phyloP scores from a whole-genome alignment of 164 flowering plant genomes.

The Vitis labrusca region DNA sequence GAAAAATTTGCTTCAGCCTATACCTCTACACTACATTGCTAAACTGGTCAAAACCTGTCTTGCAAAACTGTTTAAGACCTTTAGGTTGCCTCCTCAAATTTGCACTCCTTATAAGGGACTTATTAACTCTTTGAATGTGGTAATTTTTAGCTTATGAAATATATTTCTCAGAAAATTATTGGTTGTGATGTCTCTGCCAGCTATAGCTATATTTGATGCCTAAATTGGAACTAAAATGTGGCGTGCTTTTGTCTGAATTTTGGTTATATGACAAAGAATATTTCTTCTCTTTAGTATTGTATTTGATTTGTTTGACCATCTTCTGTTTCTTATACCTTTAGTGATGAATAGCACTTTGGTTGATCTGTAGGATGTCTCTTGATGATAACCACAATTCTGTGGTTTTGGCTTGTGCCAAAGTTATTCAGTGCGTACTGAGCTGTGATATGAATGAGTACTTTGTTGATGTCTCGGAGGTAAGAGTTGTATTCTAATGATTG shows the following conservation, averaged over 20 bases:
- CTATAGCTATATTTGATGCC: not conserved
- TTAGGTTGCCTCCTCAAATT: not conserved
- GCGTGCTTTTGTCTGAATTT: not conserved
- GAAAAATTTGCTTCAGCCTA: not conserved
- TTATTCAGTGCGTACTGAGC: conserved; percentile 59
- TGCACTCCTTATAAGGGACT: no score
- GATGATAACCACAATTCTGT: conserved; percentile 91
- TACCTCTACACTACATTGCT: not conserved
- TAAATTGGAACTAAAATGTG: not conserved
- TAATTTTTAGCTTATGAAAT: no score
- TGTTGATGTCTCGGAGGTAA: conserved; percentile 67
- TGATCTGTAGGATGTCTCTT: conserved; percentile 63
- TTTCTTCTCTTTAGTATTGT: no score
- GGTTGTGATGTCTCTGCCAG: no score
- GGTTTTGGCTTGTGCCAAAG: conserved; percentile 71
- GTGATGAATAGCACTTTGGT: not conserved
- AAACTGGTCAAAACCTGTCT: not conserved
- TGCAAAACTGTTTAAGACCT: not conserved
- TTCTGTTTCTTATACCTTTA: not conserved
- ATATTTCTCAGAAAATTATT: no score
- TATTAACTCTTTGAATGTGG: no score
- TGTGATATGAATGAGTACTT: conserved; percentile 66
- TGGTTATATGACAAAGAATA: not conserved
- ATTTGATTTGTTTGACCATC: not conserved
- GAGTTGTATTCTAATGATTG: not conserved